Conservation (phyloP, 1,284 basidiomycete species). For the Ganoderma resinaceum region DNA sequence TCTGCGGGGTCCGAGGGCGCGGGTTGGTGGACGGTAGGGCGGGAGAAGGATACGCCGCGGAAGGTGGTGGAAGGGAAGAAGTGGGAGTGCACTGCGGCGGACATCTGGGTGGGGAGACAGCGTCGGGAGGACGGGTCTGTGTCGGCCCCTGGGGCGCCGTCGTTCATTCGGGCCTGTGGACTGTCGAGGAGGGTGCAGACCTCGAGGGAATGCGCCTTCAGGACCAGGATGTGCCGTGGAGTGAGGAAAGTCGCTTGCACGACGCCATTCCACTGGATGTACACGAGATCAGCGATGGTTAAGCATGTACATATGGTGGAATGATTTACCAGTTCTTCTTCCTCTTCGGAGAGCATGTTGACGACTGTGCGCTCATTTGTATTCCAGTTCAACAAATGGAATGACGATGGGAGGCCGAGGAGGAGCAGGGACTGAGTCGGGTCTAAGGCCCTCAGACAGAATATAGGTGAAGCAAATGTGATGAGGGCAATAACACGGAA, state of each 20-base stretch:
- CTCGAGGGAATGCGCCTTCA: conserved; percentile 58
- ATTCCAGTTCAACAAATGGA: conserved; percentile 44
- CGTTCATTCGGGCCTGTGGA: conserved; percentile 2
- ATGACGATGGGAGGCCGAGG: conserved; percentile 30
- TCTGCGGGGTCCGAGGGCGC: background rate
- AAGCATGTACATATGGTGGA: background rate
- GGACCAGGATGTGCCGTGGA: conserved; percentile 51
- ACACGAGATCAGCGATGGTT: background rate
- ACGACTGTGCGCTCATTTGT: conserved; percentile 32
- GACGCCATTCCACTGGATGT: conserved; percentile 57
- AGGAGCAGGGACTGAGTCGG: conserved; percentile 39
- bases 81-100: conserved; percentile 29
- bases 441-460: conserved; percentile 45
- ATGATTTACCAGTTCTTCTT: conserved; percentile 40
- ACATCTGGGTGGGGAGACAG: conserved; percentile 25
- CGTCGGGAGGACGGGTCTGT: background rate
- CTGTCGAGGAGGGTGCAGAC: conserved; percentile 45
- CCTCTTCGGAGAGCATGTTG: conserved; percentile 31
- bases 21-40: conserved; percentile 5
- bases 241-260: conserved; percentile 54
- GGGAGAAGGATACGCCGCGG: conserved; percentile 51
- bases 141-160: background rate
- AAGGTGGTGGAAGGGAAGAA: conserved; percentile 49
- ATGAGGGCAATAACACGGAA: conserved; percentile 18
- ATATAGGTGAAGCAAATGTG: conserved; percentile 31